Evolutionary conservation across 2,329 filamentous ascomycete species (phyloP).

Genomic region (Fusarium phyllophilum): DNA sequence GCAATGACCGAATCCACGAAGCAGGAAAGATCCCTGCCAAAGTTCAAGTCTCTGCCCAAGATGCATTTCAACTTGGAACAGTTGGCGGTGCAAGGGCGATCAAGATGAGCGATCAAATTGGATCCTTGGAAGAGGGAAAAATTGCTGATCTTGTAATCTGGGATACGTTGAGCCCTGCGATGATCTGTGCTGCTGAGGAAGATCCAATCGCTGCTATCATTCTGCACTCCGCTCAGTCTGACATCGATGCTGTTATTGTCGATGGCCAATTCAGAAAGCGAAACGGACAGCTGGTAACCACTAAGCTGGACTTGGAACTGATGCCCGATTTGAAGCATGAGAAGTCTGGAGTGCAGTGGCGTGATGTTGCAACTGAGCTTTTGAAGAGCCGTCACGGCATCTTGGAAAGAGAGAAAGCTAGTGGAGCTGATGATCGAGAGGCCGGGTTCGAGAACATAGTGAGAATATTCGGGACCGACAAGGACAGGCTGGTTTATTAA

Average conservation of each 20-base stretch:
- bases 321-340: not conserved
- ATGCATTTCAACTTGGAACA: slow-evolving; percentile 2
- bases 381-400: not conserved
- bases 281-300: not conserved
- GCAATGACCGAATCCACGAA: not conserved
- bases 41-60: not conserved
- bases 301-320: not conserved
- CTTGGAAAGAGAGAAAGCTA: not conserved
- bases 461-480: accelerated
- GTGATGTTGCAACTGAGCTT: not conserved
- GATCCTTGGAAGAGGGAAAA: slow-evolving; percentile 2
- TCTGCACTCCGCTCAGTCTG: not conserved
- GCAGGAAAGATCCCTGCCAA: not conserved
- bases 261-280: slow-evolving; percentile 16
- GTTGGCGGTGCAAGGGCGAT: slow-evolving; percentile 2
- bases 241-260: slow-evolving; percentile 7
- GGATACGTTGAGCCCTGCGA: slow-evolving; percentile 1
- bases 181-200: slow-evolving; percentile 9
- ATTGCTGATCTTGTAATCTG: slow-evolving; percentile 6
- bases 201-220: slow-evolving; percentile 8
- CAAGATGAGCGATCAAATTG: not conserved
- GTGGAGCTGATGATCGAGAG: not conserved
- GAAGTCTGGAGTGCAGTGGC: not conserved
- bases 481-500: not conserved
- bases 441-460: not conserved